Percentiles rank a stretch among this genome's conserved stretches.
phyloP scores from a whole-genome alignment of 768 basidiomycete species.

The Boletus bicolor region DNA sequence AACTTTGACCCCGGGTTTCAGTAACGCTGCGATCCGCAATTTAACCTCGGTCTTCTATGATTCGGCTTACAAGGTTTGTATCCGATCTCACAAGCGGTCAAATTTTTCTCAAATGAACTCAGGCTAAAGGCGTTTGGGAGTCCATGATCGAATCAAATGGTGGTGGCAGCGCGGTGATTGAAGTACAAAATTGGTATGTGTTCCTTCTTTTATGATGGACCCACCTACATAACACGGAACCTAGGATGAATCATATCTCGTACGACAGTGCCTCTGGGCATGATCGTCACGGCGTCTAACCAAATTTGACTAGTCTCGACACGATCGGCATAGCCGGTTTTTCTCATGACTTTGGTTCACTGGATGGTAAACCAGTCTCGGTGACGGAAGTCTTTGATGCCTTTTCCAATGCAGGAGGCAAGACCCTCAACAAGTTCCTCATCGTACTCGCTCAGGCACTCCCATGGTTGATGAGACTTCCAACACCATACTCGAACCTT shows the following conservation, averaged over 20 bases:
- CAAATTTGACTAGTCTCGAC: conserved; percentile 33
- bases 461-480: conserved; percentile 33
- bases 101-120: not conserved
- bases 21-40: conserved; percentile 38
- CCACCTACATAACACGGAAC: not conserved
- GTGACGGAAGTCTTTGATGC: conserved; percentile 29
- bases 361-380: conserved; percentile 33
- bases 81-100: not conserved
- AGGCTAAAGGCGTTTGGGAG: conserved; percentile 35
- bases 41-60: conserved; percentile 39
- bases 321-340: conserved; percentile 45
- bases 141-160: conserved; percentile 21
- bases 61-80: conserved; percentile 41
- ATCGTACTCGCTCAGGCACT: conserved; percentile 28
- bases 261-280: conserved; percentile 14
- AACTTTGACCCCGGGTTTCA: conserved; percentile 40
- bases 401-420: conserved; percentile 11
- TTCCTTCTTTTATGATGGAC: not conserved
- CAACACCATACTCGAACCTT: conserved; percentile 26
- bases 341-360: conserved; percentile 42
- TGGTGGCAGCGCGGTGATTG: conserved; percentile 35
- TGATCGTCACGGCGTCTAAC: not conserved
- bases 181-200: conserved; percentile 46
- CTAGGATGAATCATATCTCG: conserved; percentile 48
- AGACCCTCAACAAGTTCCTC: conserved; percentile 5